Evolutionary conservation across 208 protist genomes (phyloP).

Genomic region (Wallacemonas rigidus): DNA sequence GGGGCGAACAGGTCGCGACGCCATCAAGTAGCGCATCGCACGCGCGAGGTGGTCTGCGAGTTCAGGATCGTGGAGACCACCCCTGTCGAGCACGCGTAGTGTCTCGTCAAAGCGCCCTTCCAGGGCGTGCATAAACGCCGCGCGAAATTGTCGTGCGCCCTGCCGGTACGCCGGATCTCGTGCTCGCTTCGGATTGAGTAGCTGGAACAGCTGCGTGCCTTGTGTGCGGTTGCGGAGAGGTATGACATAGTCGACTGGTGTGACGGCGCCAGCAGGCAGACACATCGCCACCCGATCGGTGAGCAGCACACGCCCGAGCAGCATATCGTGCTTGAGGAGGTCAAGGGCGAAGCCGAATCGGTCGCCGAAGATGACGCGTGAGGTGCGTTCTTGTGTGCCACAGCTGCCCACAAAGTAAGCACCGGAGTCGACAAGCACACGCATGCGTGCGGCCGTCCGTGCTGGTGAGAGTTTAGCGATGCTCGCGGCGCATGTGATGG

Average conservation of each 20-base stretch:
- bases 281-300: conserved; percentile 36
- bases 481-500: conserved; percentile 47
- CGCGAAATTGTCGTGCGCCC: conserved; percentile 20
- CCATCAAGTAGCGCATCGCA: conserved; percentile 18
- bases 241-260: conserved; percentile 39
- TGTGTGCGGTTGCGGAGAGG: conserved; percentile 22
- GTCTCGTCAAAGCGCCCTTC: conserved; percentile 15
- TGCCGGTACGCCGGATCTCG: conserved; percentile 8
- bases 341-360: conserved; percentile 39
- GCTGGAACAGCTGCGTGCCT: conserved; percentile 34
- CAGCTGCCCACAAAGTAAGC: conserved; percentile 64
- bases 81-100: conserved; percentile 18
- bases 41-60: conserved; percentile 14
- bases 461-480: conserved; percentile 11
- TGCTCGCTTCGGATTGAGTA: conserved; percentile 24
- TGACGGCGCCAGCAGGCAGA: conserved; percentile 23
- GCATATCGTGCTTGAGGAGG: conserved; percentile 29
- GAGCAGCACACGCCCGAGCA: conserved; percentile 22
- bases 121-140: conserved; percentile 27
- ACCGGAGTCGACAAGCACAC: conserved; percentile 48
- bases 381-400: conserved; percentile 46
- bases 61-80: conserved; percentile 24
- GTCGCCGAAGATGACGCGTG: conserved; percentile 45
- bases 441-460: conserved; percentile 12
- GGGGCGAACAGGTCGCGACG: conserved; percentile 23